Evolutionary conservation across 371 early-diverging fungal species (phyloP), one percentile per base, ranked within the genome.

Genomic region (Dichotomocladium elegans): DNA sequence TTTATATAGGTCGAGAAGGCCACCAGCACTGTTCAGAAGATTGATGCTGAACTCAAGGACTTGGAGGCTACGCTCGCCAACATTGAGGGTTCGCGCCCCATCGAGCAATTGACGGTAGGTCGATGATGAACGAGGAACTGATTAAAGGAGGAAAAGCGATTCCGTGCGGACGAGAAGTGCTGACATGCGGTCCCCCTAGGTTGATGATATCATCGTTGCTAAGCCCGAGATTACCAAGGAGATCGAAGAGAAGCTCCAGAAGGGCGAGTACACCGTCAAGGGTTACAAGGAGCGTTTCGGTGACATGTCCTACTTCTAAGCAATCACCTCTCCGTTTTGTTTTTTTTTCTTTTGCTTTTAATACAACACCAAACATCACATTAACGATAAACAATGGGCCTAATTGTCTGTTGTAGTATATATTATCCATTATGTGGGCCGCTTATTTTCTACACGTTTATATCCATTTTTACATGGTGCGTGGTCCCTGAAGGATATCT

Each of bases 271-370:
- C 92, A 80, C 77, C 37, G 85, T 93, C 59, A 93, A 94, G 45
- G 95, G 93, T 47, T 95, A 95, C 84, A 89, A 91, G 79, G 93
- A 92, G 72, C 91, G 87, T 85, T 94, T 89, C 69, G 92, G 88
- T 55, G 83, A 79, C 61, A 80, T 88, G 46, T 77, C 83, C 49
- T 79, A 89, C 77, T 82, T 89, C 74, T 92, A 88, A 84, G 58
- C 47, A 31, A 22, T 26, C 44, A 22, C 7, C 27, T 24, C 29
- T 26, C 21, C 24, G 21, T n/a, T n/a, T n/a, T n/a, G n/a, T n/a
- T n/a, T n/a, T 37, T 51, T 3, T 34, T 51, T 51, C 40, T 22
- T 45, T 45, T n/a, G n/a, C n/a, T n/a, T n/a, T n/a, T n/a, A n/a
- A n/a, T n/a, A n/a, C n/a, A n/a, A n/a, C n/a, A n/a, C n/a, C n/a